Percentiles rank a stretch among this genome's conserved stretches.
phyloP scores from a whole-genome alignment of 345 rosid species.

The Crucihimalaya himalaica region DNA sequence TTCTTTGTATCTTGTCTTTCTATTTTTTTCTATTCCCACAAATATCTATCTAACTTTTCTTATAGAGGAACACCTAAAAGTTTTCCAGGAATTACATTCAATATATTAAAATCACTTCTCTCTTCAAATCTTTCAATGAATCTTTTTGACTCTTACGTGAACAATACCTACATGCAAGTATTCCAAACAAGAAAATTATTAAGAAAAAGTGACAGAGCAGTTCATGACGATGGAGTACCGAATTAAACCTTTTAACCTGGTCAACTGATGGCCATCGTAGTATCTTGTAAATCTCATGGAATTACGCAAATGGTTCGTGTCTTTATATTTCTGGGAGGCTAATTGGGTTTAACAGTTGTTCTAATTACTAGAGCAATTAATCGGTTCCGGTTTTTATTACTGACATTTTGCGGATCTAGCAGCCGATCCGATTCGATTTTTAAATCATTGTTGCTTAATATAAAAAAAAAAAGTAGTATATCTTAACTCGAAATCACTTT shows the following conservation, averaged over 20 bases:
- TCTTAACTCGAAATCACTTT: too few relatives aligned
- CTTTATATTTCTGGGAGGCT: neutral
- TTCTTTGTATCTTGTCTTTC: neutral
- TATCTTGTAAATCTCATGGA: neutral
- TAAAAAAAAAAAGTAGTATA: too few relatives aligned
- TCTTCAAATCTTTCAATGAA: neutral
- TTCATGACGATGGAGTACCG: neutral
- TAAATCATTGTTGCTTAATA: too few relatives aligned
- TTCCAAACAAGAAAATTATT: neutral
- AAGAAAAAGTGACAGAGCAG: neutral
- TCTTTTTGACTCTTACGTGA: neutral
- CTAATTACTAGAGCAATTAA: too few relatives aligned
- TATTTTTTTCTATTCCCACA: neutral
- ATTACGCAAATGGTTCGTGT: neutral
- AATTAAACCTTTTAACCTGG: neutral
- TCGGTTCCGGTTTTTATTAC: too few relatives aligned
- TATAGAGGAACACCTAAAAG: neutral
- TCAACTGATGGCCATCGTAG: conserved; percentile 14
- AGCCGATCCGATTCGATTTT: too few relatives aligned
- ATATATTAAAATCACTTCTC: neutral
- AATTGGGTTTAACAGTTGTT: neutral
- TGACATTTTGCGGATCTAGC: too few relatives aligned
- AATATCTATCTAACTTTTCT: neutral
- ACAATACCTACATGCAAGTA: neutral
- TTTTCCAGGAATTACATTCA: neutral